phyloP scores from a whole-genome alignment of 768 basidiomycete species.

The Phylloporus rhodoxanthus region DNA sequence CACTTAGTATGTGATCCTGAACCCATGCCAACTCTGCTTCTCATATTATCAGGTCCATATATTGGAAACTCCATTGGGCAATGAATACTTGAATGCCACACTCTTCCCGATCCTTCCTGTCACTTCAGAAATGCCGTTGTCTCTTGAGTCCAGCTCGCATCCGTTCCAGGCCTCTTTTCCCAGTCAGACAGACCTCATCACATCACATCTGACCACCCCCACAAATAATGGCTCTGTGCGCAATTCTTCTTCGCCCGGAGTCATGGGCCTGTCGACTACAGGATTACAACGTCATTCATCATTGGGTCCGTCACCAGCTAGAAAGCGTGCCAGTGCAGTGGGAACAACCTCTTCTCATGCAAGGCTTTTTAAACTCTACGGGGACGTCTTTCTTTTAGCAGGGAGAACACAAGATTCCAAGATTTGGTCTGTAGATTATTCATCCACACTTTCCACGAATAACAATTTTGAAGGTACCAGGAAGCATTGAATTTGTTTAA shows the following conservation, averaged over 20 bases:
- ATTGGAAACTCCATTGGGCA: slow-evolving; percentile 78
- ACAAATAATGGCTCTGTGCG: slow-evolving; percentile 42
- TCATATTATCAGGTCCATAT: slow-evolving; percentile 54
- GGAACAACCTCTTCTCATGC: slow-evolving; percentile 76
- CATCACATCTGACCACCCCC: slow-evolving; percentile 17
- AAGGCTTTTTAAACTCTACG: slow-evolving; percentile 80
- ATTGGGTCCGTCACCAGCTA: slow-evolving; percentile 37
- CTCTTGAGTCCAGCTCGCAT: slow-evolving; percentile 43
- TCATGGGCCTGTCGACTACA: slow-evolving; percentile 12
- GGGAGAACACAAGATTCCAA: slow-evolving; percentile 81
- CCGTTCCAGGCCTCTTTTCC: slow-evolving; percentile 40
- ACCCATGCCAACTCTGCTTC: not conserved
- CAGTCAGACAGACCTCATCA: slow-evolving; percentile 51
- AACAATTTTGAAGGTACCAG: slow-evolving; percentile 56
- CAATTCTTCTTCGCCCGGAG: slow-evolving; percentile 40
- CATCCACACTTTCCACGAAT: slow-evolving; percentile 9
- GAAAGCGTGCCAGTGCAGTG: slow-evolving; percentile 59
- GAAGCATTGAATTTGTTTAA: slow-evolving; percentile 80
- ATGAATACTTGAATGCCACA: slow-evolving; percentile 74
- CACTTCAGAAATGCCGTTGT: slow-evolving; percentile 52
- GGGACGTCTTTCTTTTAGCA: slow-evolving; percentile 81
- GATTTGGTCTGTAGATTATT: slow-evolving; percentile 55
- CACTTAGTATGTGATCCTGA: slow-evolving; percentile 55
- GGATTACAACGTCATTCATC: slow-evolving; percentile 45
- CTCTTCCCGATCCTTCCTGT: slow-evolving; percentile 60